A percentile compares a stretch with the other conserved stretches of the same genome.
Conservation (phyloP, 768 basidiomycete genomes). For the Pisolithus orientalis region DNA sequence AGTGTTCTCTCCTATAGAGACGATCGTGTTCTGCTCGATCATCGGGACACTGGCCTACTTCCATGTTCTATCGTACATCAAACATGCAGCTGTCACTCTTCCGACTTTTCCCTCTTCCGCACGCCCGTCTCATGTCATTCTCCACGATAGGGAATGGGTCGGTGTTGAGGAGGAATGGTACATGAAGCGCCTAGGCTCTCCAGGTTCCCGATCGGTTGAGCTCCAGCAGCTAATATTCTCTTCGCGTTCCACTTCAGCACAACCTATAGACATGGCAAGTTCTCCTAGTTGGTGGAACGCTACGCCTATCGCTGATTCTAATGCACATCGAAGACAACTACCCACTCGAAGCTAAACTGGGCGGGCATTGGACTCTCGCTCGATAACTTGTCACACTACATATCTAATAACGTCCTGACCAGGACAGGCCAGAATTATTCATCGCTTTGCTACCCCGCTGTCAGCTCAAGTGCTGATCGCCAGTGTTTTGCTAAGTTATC, state of each 20-base stretch:
- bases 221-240: conserved; percentile 71
- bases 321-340: conserved; percentile 16
- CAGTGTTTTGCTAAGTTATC: conserved; percentile 37
- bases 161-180: conserved; percentile 52
- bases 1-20: conserved; percentile 77
- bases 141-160: conserved; percentile 56
- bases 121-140: conserved; percentile 50
- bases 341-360: conserved; percentile 29
- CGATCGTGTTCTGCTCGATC: conserved; percentile 85
- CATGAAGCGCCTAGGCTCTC: conserved; percentile 27
- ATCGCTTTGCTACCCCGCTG: conserved; percentile 42
- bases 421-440: conserved; percentile 42
- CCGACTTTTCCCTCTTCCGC: conserved; percentile 42
- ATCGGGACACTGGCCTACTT: conserved; percentile 93
- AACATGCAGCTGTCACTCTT: conserved; percentile 77
- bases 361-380: conserved; percentile 38
- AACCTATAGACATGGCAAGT: conserved; percentile 33
- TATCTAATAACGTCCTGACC: conserved; percentile 36
- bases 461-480: conserved; percentile 10
- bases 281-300: background rate
- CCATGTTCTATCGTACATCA: conserved; percentile 84
- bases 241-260: conserved; percentile 31
- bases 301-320: conserved; percentile 1
- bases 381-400: conserved; percentile 43
- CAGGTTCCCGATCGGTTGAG: conserved; percentile 42